A percentile compares a stretch with the other conserved stretches of the same genome.
Evolutionary conservation across 2,329 filamentous ascomycete genomes (phyloP).

Genomic region (Ophiostoma sp.): DNA sequence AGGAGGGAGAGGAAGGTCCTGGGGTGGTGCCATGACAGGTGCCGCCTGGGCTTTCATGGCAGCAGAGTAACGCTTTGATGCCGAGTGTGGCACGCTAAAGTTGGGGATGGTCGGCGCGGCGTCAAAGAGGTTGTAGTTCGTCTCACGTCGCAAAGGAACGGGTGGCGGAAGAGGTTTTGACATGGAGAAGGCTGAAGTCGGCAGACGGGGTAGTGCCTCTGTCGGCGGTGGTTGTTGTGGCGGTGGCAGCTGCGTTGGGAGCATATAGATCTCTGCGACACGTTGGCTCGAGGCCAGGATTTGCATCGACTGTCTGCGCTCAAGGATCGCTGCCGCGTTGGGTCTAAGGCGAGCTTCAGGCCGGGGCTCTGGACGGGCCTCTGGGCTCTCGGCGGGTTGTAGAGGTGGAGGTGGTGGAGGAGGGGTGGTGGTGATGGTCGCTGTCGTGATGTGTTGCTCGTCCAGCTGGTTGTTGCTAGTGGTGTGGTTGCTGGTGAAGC

Average conservation of each 20-base stretch:
- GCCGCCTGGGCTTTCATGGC: conserved; percentile 32
- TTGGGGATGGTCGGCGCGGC: conserved; percentile 44
- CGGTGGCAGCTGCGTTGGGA: conserved; percentile 32
- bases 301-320: conserved; percentile 55
- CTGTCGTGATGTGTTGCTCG: conserved; percentile 34
- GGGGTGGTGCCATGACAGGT: neutral
- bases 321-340: conserved; percentile 53
- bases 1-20: neutral
- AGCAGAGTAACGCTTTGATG: conserved; percentile 49
- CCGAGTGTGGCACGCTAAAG: conserved; percentile 51
- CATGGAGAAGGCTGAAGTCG: neutral
- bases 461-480: conserved; percentile 29
- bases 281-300: conserved; percentile 39
- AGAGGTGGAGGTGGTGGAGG: neutral
- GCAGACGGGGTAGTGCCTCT: conserved; percentile 5
- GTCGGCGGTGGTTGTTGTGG: conserved; percentile 22
- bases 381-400: conserved; percentile 28
- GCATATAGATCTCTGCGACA: conserved; percentile 43
- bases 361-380: conserved; percentile 37
- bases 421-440: conserved; percentile 5
- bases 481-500: conserved; percentile 44
- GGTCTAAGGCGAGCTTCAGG: conserved; percentile 48
- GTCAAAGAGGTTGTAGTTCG: neutral
- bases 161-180: conserved; percentile 10
- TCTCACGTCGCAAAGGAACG: conserved; percentile 13